Base-by-base conservation (phyloP, 495 filamentous ascomycete genomes). In the Bacidia rubella region DNA sequence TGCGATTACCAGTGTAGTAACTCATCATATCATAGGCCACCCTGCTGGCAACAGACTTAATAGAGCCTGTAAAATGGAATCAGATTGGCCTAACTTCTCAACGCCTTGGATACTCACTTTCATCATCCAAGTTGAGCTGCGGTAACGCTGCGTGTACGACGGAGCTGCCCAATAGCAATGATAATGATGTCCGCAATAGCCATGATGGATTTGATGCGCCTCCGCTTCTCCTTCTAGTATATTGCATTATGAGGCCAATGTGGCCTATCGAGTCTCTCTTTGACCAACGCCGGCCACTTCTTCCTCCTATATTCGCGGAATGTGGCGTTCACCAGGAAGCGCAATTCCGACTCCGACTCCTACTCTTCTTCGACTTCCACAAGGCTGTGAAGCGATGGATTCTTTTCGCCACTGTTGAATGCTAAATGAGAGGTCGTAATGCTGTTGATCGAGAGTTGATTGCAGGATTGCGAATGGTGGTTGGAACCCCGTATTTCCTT, bases 1-100 rank as follows among this genome's bases (percentile, higher is more conserved):
- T 80, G 27, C 75, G 68, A 63, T 83, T 81, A 12, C 84, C 84
- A 1, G 79, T 84, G 54, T 88, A 88, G 57, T 79, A 84, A 1
- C 65, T 67, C 63, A 78, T 67, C 68, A 77, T 73, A 52, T 67
- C 68, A 38, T 65, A 61, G 5, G 73, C 72, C 46, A 70, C 62
- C 0, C 61, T 57, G 22, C 62, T 62, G 1, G 73, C 69, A 1
- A 70, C 73, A 12, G 59, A 56, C 60, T 74, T 75, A 50, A 76
- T 69, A 4, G 74, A 74, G 23, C 65, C 74, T 77, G 47, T 11
- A 48, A 2, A n/a, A 15, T 26, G 26, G 11, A 21, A 32, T 11
- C 23, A 1, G 24, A 12, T 54, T 47, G 45, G 24, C 35, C 4
- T n/a, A 7, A 3, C 22, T 7, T 47, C 22, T 4, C 44, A 22